Base-by-base conservation (phyloP, 2,329 filamentous ascomycete species). In the Colletotrichum neosansevieriae region DNA sequence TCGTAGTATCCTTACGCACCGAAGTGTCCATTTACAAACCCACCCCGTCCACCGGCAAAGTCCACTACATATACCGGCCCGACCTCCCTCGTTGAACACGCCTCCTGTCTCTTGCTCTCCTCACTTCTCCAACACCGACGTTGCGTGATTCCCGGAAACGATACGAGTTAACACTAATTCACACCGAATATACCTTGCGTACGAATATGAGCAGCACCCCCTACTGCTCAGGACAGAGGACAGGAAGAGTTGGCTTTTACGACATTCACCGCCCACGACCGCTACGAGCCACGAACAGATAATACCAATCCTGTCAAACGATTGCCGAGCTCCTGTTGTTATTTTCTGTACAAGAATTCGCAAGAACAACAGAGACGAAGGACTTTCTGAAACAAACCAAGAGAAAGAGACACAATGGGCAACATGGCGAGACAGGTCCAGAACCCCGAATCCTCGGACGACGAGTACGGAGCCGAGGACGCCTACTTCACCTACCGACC, bases 401-500 rank as follows among this genome's bases (percentile, higher is more conserved):
- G 6, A 42, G 34, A 1, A 58, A 12, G n/a, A 45, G 58, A 58
- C 57, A 69, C 60, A 62, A 71, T 71, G 70, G 64, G 68, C 61
- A 71, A 42, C 44, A 61, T 70, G 63, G 58, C 70, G 53, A 67
- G 63, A 44, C 63, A 72, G 42, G 9, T 60, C 15, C 65, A 68
- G 45, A 58, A 63, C 50, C 44, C 50, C 61, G 73, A 72, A 63
- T 72, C 72, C 61, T 73, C 73, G 49, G 80, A 82, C 69, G 81
- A 85, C 73, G 82, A 85, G 63, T 81, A 81, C 71, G 83, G 85
- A 73, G 81, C 82, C 71, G 83, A 84, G 74, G 82, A 84, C 67
- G 82, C 83, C 71, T 88, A 87, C 77, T 89, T 89, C 74, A 89
- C 88, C 71, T 92, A 91, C 78, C 85, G 88, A 54, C 89, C 89